Evolutionary conservation across 2,329 filamentous ascomycete genomes (phyloP).

Genomic region (Pseudogymnoascus destructans): DNA sequence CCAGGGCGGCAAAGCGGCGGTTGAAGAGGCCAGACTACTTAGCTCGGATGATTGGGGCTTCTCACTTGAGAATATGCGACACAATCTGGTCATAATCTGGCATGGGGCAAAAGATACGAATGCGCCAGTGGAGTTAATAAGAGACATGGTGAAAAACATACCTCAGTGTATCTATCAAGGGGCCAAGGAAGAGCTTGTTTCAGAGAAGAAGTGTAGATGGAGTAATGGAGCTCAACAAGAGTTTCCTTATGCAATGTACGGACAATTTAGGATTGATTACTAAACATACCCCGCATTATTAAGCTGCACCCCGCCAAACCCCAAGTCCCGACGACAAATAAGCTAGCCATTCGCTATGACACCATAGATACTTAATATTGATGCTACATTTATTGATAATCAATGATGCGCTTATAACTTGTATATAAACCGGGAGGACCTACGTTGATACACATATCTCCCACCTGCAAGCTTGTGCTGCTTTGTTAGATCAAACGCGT

Average conservation of each 20-base stretch:
- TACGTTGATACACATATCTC: not conserved
- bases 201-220: not conserved
- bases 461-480: not conserved
- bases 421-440: not conserved
- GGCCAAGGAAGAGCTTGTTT: not conserved
- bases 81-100: constrained; percentile 13
- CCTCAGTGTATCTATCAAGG: not conserved
- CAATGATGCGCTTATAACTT: not conserved
- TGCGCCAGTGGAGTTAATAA: constrained; percentile 10
- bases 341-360: constrained; percentile 5
- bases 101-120: constrained; percentile 16
- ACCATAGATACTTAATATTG: constrained; percentile 7
- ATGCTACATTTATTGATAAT: constrained; percentile 1
- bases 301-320: not conserved
- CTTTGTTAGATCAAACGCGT: not conserved
- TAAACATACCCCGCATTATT: constrained; percentile 2
- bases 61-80: constrained; percentile 13
- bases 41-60: constrained; percentile 14
- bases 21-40: not conserved
- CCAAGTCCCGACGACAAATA: not conserved
- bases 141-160: not conserved
- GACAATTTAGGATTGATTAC: not conserved
- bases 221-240: not conserved
- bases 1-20: not conserved
- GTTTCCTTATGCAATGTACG: not conserved